Percentiles rank a stretch among this genome's conserved stretches.
Evolutionary conservation across 2,329 filamentous ascomycete genomes (phyloP).

Genomic region (Cladosporium oxysporum): DNA sequence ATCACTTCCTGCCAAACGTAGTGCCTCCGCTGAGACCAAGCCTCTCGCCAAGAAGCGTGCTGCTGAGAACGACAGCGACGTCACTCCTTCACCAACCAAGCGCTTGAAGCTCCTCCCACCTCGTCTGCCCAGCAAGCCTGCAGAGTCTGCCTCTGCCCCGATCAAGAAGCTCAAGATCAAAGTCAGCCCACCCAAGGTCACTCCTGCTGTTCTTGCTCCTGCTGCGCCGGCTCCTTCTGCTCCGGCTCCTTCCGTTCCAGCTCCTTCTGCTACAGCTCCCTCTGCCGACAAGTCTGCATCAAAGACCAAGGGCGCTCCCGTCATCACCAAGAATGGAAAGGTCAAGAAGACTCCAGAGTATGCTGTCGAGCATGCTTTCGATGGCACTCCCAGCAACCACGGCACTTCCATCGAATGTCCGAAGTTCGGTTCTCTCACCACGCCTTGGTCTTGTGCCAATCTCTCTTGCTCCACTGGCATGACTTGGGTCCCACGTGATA

Average conservation of each 20-base stretch:
- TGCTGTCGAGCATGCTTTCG: constrained; percentile 12
- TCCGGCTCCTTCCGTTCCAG: background rate
- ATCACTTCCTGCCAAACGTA: background rate
- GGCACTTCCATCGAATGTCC: constrained; percentile 19
- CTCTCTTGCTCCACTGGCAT: constrained; percentile 27
- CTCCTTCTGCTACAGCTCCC: background rate
- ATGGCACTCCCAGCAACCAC: constrained; percentile 6
- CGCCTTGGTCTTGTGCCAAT: constrained; percentile 28
- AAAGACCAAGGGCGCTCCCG: constrained; percentile 1
- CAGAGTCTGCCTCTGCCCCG: background rate
- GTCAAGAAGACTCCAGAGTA: constrained; percentile 20
- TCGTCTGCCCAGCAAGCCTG: background rate
- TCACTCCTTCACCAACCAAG: background rate
- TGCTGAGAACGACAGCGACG: background rate
- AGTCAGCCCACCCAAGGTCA: background rate
- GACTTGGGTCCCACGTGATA: constrained; percentile 26
- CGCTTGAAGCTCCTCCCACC: background rate
- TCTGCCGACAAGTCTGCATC: background rate
- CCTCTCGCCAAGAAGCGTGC: background rate
- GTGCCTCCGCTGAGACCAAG: background rate
- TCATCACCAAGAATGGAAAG: constrained; percentile 20
- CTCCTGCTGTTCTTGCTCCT: background rate
- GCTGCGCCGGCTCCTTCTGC: background rate
- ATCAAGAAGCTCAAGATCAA: constrained; percentile 5
- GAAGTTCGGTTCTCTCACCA: constrained; percentile 1